Percentiles rank a stretch among this genome's conserved stretches.
Conservation (phyloP, 768 basidiomycete species). For the Amanita pseudoporphyria region DNA sequence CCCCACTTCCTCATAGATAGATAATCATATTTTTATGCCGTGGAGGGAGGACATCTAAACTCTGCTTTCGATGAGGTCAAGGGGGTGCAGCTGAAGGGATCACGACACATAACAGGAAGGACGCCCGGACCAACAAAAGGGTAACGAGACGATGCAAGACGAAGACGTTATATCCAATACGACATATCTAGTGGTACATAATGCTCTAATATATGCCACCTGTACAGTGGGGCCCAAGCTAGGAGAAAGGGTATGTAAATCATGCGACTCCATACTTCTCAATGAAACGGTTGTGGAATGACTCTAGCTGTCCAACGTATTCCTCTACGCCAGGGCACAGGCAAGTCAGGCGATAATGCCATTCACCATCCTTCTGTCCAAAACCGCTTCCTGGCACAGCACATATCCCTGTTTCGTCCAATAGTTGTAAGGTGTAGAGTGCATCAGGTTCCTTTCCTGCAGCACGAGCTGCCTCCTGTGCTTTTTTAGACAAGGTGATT, state of each 20-base stretch:
- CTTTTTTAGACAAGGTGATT: conserved; percentile 65
- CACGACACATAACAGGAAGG: too few species aligned
- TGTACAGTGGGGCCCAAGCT: too few species aligned
- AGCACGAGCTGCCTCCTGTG: conserved; percentile 60
- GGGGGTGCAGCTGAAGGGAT: too few species aligned
- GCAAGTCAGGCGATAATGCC: conserved; percentile 90
- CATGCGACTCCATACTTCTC: conserved; percentile 19
- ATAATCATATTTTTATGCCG: not conserved
- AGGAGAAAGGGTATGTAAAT: not conserved
- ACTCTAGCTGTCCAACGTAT: conserved; percentile 77
- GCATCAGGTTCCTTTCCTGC: conserved; percentile 79
- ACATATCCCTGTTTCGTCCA: conserved; percentile 89
- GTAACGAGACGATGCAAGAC: too few species aligned
- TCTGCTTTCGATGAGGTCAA: too few species aligned
- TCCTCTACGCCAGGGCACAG: conserved; percentile 92
- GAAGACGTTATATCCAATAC: too few species aligned
- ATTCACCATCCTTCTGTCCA: conserved; percentile 84
- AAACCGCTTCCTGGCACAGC: conserved; percentile 93
- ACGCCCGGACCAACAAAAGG: too few species aligned
- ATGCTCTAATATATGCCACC: too few species aligned
- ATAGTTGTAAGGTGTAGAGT: conserved; percentile 75
- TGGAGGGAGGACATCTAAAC: too few species aligned
- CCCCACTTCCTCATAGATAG: not conserved
- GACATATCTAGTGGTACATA: too few species aligned
- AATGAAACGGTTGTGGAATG: conserved; percentile 26